Conservation (phyloP, 2,329 filamentous ascomycete species). For the Delphinella strobiligena region DNA sequence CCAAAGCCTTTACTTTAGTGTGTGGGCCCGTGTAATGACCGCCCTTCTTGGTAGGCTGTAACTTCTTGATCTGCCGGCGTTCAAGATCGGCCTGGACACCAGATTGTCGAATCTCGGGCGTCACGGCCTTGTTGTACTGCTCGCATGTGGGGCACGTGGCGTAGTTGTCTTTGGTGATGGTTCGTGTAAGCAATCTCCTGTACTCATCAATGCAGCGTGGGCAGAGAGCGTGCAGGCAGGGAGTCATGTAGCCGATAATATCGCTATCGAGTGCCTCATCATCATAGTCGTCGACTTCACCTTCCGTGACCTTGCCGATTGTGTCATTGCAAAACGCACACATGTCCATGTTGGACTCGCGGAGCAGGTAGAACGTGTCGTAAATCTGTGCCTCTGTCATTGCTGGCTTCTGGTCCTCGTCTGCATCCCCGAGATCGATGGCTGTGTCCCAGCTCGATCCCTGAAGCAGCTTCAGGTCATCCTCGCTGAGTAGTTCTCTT, state of each 20-base stretch:
- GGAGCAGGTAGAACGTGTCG: conserved; percentile 73
- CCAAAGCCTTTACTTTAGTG: conserved; percentile 76
- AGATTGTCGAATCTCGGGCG: conserved; percentile 56
- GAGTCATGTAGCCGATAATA: conserved; percentile 65
- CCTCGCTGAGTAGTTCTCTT: conserved; percentile 74
- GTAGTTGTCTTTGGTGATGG: conserved; percentile 28
- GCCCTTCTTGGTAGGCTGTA: conserved; percentile 41
- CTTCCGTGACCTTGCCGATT: conserved; percentile 37
- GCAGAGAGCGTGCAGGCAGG: conserved; percentile 81
- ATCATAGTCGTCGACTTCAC: conserved; percentile 28
- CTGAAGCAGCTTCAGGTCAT: conserved; percentile 68
- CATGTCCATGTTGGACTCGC: conserved; percentile 63
- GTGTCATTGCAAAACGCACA: conserved; percentile 61
- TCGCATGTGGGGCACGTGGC: conserved; percentile 60
- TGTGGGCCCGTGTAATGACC: conserved; percentile 72
- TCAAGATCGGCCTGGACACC: conserved; percentile 34
- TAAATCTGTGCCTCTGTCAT: conserved; percentile 65
- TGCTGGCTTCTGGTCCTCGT: conserved; percentile 43
- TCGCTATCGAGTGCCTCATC: conserved; percentile 41
- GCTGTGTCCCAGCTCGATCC: conserved; percentile 60
- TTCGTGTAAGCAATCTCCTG: conserved; percentile 38
- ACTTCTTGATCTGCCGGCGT: conserved; percentile 36
- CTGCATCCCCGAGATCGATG: conserved; percentile 78
- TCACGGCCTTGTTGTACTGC: conserved; percentile 47
- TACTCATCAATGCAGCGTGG: conserved; percentile 55